phyloP scores from a whole-genome alignment of 768 basidiomycete species.

The Macrolepiota albuminosa region DNA sequence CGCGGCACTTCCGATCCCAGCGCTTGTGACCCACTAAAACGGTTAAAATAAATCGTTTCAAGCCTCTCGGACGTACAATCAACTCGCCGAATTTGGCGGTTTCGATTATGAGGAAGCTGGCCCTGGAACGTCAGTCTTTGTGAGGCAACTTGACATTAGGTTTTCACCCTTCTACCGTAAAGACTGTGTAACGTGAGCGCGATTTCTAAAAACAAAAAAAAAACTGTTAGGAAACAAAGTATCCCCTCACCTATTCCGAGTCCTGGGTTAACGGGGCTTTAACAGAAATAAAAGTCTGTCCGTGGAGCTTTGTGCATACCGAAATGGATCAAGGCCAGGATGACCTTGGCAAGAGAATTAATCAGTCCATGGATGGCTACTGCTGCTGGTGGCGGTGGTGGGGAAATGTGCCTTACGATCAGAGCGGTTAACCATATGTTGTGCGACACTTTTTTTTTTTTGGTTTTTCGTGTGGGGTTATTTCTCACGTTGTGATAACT shows the following conservation, averaged over 20 bases:
- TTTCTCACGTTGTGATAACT: constrained; percentile 9
- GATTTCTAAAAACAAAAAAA: no score
- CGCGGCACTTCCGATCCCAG: constrained; percentile 43
- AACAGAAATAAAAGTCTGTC: no score
- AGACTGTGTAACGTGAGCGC: constrained; percentile 27
- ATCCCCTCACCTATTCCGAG: constrained; percentile 32
- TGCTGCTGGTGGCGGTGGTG: no score
- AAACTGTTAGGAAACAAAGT: no score
- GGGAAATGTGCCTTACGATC: constrained; percentile 29
- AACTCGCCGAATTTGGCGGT: constrained; percentile 29
- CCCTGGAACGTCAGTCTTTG: constrained; percentile 3
- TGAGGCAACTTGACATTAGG: no score
- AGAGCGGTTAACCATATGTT: constrained; percentile 35
- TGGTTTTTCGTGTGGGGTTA: no score
- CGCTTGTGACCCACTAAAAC: constrained; percentile 42
- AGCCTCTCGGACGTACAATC: constrained; percentile 23
- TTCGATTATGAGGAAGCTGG: constrained; percentile 29
- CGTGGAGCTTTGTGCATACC: constrained; percentile 23
- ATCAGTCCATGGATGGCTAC: neutral
- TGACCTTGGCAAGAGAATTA: constrained; percentile 21
- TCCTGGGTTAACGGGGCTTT: constrained; percentile 18
- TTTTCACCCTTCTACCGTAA: constrained; percentile 39
- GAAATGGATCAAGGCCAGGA: constrained; percentile 37
- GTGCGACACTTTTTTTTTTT: constrained; percentile 28
- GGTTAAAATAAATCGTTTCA: no score